A percentile compares a stretch with the other conserved stretches of the same genome.
Evolutionary conservation across 2,329 filamentous ascomycete species (phyloP).

Genomic region (Leptographium radiaticola): DNA sequence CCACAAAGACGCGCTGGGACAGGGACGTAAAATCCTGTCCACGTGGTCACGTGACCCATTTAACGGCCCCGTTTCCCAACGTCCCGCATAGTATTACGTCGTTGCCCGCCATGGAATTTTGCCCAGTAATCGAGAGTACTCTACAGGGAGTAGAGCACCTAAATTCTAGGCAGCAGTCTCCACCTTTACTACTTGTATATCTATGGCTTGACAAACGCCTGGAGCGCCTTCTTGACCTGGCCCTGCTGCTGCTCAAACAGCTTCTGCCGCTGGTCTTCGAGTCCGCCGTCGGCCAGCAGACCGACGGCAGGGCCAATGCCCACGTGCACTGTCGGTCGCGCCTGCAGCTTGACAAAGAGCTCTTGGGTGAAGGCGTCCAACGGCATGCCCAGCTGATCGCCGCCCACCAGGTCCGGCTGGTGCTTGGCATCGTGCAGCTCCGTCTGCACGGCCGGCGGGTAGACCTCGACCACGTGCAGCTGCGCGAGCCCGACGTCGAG

Average conservation of each 20-base stretch:
- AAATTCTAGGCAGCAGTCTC: no score
- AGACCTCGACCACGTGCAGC: constrained; percentile 27
- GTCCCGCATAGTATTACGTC: no score
- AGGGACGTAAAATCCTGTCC: not conserved
- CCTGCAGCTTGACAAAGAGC: constrained; percentile 22
- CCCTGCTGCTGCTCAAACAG: constrained; percentile 15
- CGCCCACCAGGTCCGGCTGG: constrained; percentile 27
- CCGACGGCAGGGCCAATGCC: constrained; percentile 19
- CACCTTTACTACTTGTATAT: not conserved
- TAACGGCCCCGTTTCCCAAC: no score
- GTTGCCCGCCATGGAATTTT: no score
- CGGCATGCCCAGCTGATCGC: constrained; percentile 34
- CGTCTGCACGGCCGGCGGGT: constrained; percentile 26
- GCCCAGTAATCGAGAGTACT: no score
- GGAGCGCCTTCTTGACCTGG: constrained; percentile 9
- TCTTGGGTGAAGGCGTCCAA: constrained; percentile 27
- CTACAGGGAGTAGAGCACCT: no score
- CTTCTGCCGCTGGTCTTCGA: constrained; percentile 16
- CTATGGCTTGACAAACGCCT: constrained; percentile 12
- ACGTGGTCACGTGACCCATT: not conserved
- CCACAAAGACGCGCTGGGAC: not conserved
- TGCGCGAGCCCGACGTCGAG: constrained; percentile 18
- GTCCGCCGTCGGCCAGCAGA: constrained; percentile 14
- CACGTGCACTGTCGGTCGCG: constrained; percentile 24
- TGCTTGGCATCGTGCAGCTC: constrained; percentile 28